Conservation (phyloP, 257 asterid genomes). For the Phtheirospermum japonicum region DNA sequence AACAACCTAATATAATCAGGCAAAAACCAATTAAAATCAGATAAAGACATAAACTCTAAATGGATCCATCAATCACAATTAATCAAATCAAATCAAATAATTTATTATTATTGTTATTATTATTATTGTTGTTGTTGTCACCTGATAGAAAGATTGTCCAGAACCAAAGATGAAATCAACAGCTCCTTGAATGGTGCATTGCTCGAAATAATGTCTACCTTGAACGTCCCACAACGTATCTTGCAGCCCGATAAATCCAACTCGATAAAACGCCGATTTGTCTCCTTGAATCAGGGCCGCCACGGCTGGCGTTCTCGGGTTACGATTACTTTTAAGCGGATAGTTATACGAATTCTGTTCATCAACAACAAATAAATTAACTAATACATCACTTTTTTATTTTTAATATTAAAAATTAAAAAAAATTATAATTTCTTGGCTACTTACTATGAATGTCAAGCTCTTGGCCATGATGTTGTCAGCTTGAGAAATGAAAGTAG, state of each 20-base stretch:
- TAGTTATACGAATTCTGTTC: conserved; percentile 60
- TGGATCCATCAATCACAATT: background rate
- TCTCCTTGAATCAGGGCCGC: conserved; percentile 66
- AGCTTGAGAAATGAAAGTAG: conserved; percentile 57
- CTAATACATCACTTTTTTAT: no score
- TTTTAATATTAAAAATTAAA: no score
- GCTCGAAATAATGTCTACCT: conserved; percentile 65
- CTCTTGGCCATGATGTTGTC: conserved; percentile 44
- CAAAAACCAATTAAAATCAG: no score
- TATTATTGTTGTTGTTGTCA: background rate
- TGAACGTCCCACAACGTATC: conserved; percentile 71
- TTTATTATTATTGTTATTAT: no score
- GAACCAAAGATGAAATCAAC: conserved; percentile 77
- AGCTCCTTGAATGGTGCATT: conserved; percentile 60
- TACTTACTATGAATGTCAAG: conserved; percentile 50
- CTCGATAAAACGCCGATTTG: conserved; percentile 44
- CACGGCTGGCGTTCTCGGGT: conserved; percentile 36
- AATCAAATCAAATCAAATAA: no score
- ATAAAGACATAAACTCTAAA: background rate
- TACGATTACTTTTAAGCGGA: conserved; percentile 31
- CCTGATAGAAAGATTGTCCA: conserved; percentile 79
- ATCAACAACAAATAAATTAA: background rate
- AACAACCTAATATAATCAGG: no score
- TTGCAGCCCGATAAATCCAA: conserved; percentile 59
- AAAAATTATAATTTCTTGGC: background rate